Conservation (phyloP, 2,329 filamentous ascomycete genomes). For the Xylariaceae sp. region DNA sequence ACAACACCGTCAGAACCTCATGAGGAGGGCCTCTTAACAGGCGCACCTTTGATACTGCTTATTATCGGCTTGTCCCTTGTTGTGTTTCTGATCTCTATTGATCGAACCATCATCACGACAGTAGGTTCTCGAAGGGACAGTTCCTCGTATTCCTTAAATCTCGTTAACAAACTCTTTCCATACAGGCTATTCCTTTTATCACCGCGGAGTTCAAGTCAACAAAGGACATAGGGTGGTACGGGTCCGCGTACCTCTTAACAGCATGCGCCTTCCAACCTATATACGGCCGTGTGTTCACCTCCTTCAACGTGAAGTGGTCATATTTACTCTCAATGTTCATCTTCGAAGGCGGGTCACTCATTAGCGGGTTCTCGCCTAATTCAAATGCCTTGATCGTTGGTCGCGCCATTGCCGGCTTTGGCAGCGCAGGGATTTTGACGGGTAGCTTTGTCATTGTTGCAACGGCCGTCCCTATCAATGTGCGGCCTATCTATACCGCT, state of each 20-base stretch:
- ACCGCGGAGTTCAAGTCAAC: slow-evolving; percentile 31
- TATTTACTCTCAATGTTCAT: slow-evolving; percentile 27
- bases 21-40: slow-evolving; percentile 13
- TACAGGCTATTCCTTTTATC: slow-evolving; percentile 28
- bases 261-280: slow-evolving; percentile 33
- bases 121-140: slow-evolving; percentile 11
- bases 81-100: slow-evolving; percentile 27
- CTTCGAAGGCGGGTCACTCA: slow-evolving; percentile 34
- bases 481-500: slow-evolving; percentile 31
- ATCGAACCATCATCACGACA: slow-evolving; percentile 26
- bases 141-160: background rate
- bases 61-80: slow-evolving; percentile 23
- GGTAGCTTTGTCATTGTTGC: slow-evolving; percentile 35
- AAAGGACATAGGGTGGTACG: slow-evolving; percentile 30
- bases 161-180: slow-evolving; percentile 2
- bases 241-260: slow-evolving; percentile 32
- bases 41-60: slow-evolving; percentile 20
- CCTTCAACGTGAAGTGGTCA: slow-evolving; percentile 33
- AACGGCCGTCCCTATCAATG: slow-evolving; percentile 27
- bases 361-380: slow-evolving; percentile 33
- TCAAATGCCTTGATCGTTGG: slow-evolving; percentile 35
- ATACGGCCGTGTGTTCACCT: slow-evolving; percentile 33
- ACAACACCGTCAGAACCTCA: slow-evolving; percentile 1
- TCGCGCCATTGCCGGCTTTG: slow-evolving; percentile 36
- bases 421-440: slow-evolving; percentile 32